A percentile compares a stretch with the other conserved stretches of the same genome.
phyloP scores from a whole-genome alignment of 305 asterid species.

The Solanum chacoense region DNA sequence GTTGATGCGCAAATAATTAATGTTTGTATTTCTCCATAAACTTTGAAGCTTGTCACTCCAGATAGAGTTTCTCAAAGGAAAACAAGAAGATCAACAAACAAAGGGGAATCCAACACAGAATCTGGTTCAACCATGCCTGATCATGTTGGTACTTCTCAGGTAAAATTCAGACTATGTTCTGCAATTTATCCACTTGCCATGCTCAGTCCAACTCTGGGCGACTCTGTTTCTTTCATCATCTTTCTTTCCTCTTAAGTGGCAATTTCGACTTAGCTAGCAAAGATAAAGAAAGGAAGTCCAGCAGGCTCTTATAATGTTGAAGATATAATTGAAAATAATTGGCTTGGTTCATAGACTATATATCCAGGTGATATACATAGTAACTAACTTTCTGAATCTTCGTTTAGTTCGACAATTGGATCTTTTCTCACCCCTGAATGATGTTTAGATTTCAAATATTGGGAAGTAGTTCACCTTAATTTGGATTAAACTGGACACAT shows the following conservation, averaged over 20 bases:
- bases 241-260: not conserved
- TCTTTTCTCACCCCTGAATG: not conserved
- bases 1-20: not conserved
- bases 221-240: not conserved
- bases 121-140: constrained; percentile 13
- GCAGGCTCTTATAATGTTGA: not conserved
- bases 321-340: not conserved
- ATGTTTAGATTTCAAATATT: not conserved
- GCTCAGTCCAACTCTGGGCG: not conserved
- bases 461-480: not conserved
- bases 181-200: not conserved
- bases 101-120: constrained; percentile 5
- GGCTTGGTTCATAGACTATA: not conserved
- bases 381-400: not conserved
- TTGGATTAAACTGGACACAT: not conserved
- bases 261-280: not conserved
- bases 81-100: constrained; percentile 15
- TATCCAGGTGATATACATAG: not conserved
- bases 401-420: not conserved
- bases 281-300: not conserved
- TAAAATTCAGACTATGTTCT: constrained; percentile 1
- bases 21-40: not conserved
- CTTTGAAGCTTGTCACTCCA: not conserved
- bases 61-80: constrained; percentile 5
- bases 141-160: constrained; percentile 22